Evolutionary conservation across 129 eudicot genomes (phyloP), one percentile per base, ranked within the genome.

Genomic region (Helichrysum umbraculigerum): DNA sequence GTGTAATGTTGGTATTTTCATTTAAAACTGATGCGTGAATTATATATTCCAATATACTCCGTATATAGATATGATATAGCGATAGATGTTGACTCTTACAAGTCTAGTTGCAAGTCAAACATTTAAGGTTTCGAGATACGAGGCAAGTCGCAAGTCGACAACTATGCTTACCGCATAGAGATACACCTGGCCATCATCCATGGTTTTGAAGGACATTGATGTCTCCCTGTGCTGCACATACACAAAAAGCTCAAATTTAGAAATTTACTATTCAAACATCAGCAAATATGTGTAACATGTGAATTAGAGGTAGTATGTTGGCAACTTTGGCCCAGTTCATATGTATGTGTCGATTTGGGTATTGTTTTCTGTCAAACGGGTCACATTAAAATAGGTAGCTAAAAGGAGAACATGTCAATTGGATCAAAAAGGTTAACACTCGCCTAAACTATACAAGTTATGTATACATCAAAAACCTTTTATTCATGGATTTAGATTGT

Each of bases 171-270:
- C 99, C 69, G 97, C 89, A 74, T 95, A 91, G 59, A 95, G 94
- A 35, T 87, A 63, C 66, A 95, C 97, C 78, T 86, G 99, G 61
- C 99, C 99, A 81, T 95, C 99, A 80, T 91, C 99, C 99, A 91
- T 91, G 64, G 99, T 95, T 79, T 95, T 95, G 77, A 89, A 95
- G 34, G 97, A 95, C 99, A 95, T 91, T 17, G 99, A 89, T 65
- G 97, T 81, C 88, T 95, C 99, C 77, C 99, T 85, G 80, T 89
- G 97, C 99, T 94, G 99, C 87, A 87, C 35, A 82, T 66, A 66
- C 33, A 62, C 70, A 73, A 57, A 33, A 76, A 30, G 42, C 16
- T 19, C 56, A 21, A 60, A 57, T 12, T 28, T 62, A 71, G 32
- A 29, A 20, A 32, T 34, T 35, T 66, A 21, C 47, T 21, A 14